Evolutionary conservation across 768 basidiomycete genomes (phyloP), one percentile per base, ranked within the genome.

Genomic region (Leccinum pellstonianum): DNA sequence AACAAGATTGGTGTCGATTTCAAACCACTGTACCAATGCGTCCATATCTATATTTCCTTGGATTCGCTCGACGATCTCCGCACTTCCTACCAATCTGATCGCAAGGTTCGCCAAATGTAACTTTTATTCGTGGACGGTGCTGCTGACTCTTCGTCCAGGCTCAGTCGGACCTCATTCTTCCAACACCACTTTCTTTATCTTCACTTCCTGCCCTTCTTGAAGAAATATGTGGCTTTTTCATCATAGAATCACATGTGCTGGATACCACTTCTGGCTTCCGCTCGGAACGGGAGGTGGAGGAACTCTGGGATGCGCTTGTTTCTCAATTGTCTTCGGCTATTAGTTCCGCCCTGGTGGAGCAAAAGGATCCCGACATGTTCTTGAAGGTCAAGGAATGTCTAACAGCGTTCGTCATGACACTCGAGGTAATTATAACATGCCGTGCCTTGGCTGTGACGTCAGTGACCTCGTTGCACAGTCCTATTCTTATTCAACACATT

Each of bases 201-300:
- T 82, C 88, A 3, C 82, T 98, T 5, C 80, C 88, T 1, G 71
- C 83, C n/a, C 78, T 98, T 21, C 89, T 92, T 25, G 90, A 96
- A 71, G 93, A 98, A 74, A 91, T 98, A 62, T 90, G 94, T 38
- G 97, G 97, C 0, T 99, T 97, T 75, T 99, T 98, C 77, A 94
- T 99, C 59, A 87, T 98, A 64, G 97, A 99, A 75, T 87, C 85
- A 1, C 88, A 96, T 69, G 95, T 99, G 1, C 82, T 98, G 7
- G 86, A 88, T 64, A 93, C 93, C 0, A 93, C 95, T 10, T 87
- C 87, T 17, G 85, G 82, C 35, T 99, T 99, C 77, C 86, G 97
- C n/a, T 92, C 90, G 15, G 83, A 88, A 64, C 82, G 87, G 49
- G 94, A 98, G 64, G 88, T 98, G 2, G 95, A 98, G 64, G 94